A percentile compares a stretch with the other conserved stretches of the same genome.
Conservation (phyloP, 208 protist genomes). For the Histomonas meleagridis region DNA sequence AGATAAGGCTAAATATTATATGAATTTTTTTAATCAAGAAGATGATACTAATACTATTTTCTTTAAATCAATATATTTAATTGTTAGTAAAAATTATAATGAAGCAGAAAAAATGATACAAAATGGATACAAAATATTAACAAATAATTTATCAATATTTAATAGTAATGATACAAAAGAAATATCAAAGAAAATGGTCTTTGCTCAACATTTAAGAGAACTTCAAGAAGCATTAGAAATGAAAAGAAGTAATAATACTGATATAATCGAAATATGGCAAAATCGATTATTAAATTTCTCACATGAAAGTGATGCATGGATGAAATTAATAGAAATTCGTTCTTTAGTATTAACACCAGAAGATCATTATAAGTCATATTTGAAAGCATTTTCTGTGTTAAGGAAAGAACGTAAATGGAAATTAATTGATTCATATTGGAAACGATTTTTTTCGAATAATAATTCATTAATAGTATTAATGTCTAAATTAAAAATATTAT, state of each 20-base stretch:
- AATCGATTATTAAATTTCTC: background rate
- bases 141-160: background rate
- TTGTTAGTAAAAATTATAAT: background rate
- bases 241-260: background rate
- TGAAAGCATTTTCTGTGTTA: background rate
- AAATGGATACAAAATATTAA: background rate
- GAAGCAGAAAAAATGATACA: background rate
- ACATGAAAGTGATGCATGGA: constrained; percentile 21
- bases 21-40: background rate
- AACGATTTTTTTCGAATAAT: background rate
- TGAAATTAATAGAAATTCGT: background rate
- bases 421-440: background rate
- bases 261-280: background rate
- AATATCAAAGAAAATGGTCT: background rate
- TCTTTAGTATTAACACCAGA: background rate
- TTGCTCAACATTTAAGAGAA: constrained; percentile 10
- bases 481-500: background rate
- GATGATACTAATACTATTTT: background rate
- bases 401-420: background rate
- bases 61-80: background rate
- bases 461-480: background rate
- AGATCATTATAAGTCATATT: background rate
- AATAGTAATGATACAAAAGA: background rate
- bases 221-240: background rate
- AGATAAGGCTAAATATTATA: background rate